Conservation (phyloP, 176 grass and related monocot species). For the Metroxylon sagu region DNA sequence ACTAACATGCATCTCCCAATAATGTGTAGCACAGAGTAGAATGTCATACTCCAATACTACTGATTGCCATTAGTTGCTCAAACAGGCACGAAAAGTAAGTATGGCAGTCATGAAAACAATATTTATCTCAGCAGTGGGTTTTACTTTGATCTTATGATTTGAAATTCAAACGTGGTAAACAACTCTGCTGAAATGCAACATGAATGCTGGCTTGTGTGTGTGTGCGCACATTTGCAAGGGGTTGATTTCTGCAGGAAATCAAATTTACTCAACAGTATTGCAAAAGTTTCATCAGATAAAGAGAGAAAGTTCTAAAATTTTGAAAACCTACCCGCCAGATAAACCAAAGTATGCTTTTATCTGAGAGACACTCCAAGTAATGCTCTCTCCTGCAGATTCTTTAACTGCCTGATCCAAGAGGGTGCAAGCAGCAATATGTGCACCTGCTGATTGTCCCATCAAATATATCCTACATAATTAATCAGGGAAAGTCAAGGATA, state of each 20-base stretch:
- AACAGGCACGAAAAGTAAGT: too few species aligned
- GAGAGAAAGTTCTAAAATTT: neutral
- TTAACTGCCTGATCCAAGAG: constrained; percentile 65
- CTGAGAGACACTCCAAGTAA: constrained; percentile 81
- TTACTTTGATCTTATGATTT: too few species aligned
- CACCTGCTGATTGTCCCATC: constrained; percentile 96
- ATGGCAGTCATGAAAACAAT: too few species aligned
- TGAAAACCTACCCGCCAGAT: constrained; percentile 71
- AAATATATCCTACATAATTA: constrained; percentile 65
- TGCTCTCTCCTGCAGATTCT: constrained; percentile 51
- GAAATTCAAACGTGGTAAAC: neutral
- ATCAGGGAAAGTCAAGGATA: neutral
- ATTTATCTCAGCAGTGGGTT: too few species aligned
- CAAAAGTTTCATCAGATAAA: neutral
- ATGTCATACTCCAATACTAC: too few species aligned
- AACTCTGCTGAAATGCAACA: neutral
- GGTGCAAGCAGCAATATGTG: constrained; percentile 81
- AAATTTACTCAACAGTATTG: too few species aligned
- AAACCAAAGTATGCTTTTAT: constrained; percentile 91
- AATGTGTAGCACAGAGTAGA: too few species aligned
- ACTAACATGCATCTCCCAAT: too few species aligned
- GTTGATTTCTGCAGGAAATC: too few species aligned
- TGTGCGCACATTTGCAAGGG: too few species aligned
- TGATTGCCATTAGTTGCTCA: too few species aligned
- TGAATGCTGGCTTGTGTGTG: too few species aligned